phyloP scores from a whole-genome alignment of 2,329 filamentous ascomycete genomes.

The Penicillium sp. region DNA sequence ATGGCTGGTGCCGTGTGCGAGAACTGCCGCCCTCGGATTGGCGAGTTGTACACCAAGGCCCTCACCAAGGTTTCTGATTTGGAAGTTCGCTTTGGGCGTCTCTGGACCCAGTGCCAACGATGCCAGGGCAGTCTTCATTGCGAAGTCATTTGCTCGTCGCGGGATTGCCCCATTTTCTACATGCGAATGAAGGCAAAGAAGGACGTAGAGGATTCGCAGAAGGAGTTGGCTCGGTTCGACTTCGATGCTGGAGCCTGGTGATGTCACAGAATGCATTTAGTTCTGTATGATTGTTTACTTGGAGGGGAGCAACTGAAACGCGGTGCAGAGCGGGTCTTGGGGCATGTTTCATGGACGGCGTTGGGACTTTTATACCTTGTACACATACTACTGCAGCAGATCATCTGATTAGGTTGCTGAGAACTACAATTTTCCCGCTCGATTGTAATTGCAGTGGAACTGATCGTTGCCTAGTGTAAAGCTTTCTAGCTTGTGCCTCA shows the following conservation, averaged over 20 bases:
- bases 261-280: conserved; percentile 10
- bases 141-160: conserved; percentile 94
- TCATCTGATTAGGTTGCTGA: background rate
- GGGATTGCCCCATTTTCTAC: conserved; percentile 98
- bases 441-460: too few species aligned
- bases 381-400: background rate
- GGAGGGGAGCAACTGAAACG: background rate
- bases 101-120: conserved; percentile 98
- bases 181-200: conserved; percentile 99
- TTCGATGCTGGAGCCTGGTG: conserved; percentile 74
- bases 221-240: conserved; percentile 88
- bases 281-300: conserved; percentile 20
- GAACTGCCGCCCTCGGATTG: conserved; percentile 80
- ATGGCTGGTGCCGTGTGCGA: conserved; percentile 82
- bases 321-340: background rate
- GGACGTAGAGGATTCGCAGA: conserved; percentile 92
- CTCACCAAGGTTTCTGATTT: conserved; percentile 86
- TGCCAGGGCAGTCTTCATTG: conserved; percentile 98
- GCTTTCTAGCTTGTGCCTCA: too few species aligned
- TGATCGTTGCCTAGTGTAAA: too few species aligned
- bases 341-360: conserved; percentile 13
- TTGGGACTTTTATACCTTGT: background rate
- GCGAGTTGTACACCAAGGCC: conserved; percentile 91
- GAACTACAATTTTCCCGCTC: too few species aligned
- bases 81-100: conserved; percentile 84